Evolutionary conservation across 177 flowering plant genomes (phyloP).

Genomic region (Vitis hybrid): DNA sequence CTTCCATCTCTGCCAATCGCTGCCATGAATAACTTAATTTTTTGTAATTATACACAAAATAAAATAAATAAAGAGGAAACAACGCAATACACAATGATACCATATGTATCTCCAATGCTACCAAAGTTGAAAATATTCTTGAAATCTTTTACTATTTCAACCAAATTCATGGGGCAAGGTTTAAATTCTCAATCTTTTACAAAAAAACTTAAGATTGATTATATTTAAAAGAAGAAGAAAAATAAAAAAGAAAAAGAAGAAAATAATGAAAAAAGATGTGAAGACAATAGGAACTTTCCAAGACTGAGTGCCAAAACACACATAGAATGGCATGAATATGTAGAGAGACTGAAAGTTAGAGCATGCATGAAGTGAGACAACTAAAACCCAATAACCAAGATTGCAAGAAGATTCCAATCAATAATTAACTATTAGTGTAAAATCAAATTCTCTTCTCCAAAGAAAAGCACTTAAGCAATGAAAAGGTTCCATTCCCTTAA

Average conservation of each 20-base stretch:
- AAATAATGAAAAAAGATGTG: no score
- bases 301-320: background rate
- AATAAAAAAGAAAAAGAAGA: background rate
- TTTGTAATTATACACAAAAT: no score
- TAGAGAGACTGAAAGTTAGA: no score
- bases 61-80: background rate
- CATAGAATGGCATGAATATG: no score
- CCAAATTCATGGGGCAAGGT: background rate
- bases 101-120: background rate
- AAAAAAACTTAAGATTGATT: background rate
- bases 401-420: no score
- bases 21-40: constrained; percentile 23
- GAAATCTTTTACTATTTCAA: background rate
- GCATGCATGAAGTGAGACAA: no score
- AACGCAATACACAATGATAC: background rate
- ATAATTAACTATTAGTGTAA: no score
- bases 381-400: no score
- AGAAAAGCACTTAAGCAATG: no score
- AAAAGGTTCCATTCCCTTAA: no score
- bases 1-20: constrained; percentile 89
- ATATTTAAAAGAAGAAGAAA: background rate
- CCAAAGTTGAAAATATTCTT: background rate
- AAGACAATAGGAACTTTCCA: no score
- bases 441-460: no score
- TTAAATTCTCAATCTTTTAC: background rate